phyloP scores from a whole-genome alignment of 2,329 filamentous ascomycete species.

The Aschersonia sp. region DNA sequence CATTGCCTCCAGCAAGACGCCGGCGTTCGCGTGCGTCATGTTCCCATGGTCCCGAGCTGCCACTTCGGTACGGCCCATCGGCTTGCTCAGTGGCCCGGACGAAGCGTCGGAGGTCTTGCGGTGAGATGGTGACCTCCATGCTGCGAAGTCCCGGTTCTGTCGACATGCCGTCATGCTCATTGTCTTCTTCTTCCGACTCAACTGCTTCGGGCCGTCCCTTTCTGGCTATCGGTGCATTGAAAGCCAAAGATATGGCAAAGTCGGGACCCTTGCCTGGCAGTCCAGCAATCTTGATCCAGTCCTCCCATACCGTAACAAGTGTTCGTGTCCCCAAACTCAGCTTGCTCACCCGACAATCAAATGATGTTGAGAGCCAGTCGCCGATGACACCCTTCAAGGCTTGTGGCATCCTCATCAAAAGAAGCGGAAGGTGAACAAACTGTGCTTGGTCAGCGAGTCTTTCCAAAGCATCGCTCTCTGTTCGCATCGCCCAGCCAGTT shows the following conservation, averaged over 20 bases:
- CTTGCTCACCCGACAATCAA: constrained; percentile 40
- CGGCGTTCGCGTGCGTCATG: constrained; percentile 22
- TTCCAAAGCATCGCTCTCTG: constrained; percentile 4
- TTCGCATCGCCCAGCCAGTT: constrained; percentile 9
- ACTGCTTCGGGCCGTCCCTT: neutral
- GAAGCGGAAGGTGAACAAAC: constrained; percentile 35
- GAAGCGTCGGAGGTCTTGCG: constrained; percentile 32
- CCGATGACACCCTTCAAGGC: constrained; percentile 32
- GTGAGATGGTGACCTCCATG: constrained; percentile 37
- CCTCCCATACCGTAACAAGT: constrained; percentile 33
- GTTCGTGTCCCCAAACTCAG: constrained; percentile 35
- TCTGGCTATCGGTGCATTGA: constrained; percentile 24
- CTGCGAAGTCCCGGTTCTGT: constrained; percentile 19
- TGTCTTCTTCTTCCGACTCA: constrained; percentile 6
- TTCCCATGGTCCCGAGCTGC: constrained; percentile 12
- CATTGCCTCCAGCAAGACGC: constrained; percentile 29
- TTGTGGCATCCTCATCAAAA: constrained; percentile 41
- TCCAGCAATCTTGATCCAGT: constrained; percentile 29
- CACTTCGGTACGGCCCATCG: neutral
- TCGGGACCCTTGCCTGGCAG: constrained; percentile 24
- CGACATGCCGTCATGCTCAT: constrained; percentile 5
- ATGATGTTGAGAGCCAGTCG: constrained; percentile 37
- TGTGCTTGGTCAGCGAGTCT: constrained; percentile 6
- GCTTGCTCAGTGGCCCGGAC: constrained; percentile 21
- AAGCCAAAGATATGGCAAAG: constrained; percentile 34